Evolutionary conservation across 441 rosid species (phyloP).

Genomic region (Erodium chrysanthum): DNA sequence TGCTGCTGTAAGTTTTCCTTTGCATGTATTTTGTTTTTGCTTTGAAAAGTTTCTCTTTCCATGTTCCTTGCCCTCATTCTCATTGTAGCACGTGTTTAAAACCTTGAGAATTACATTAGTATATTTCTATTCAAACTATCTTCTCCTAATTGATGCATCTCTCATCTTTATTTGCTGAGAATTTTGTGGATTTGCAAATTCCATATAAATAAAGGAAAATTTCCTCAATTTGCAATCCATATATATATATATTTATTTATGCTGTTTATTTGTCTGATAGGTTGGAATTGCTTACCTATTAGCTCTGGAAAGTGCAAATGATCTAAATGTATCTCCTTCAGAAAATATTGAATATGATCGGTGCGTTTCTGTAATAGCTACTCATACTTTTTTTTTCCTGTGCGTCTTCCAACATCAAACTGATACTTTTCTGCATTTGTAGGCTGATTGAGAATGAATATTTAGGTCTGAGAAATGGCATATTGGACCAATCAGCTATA

Average conservation of each 20-base stretch:
- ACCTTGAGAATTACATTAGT: neutral
- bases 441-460: constrained; percentile 87
- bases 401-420: neutral
- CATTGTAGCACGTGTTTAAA: constrained; percentile 9
- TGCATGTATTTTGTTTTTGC: neutral
- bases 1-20: constrained; percentile 68
- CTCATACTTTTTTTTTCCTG: neutral
- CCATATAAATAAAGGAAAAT: constrained; percentile 3
- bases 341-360: constrained; percentile 88
- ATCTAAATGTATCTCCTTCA: constrained; percentile 40
- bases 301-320: constrained; percentile 79
- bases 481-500: constrained; percentile 89
- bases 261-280: constrained; percentile 31
- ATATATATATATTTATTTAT: constrained; percentile 16
- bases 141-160: neutral
- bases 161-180: neutral
- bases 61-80: constrained; percentile 10
- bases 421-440: constrained; percentile 19
- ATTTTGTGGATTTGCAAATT: neutral
- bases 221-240: neutral
- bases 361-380: constrained; percentile 24
- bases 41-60: neutral
- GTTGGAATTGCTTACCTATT: constrained; percentile 86
- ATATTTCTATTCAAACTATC: too few species aligned
- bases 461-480: constrained; percentile 82